Evolutionary conservation across 139 green algal species (phyloP).

Genomic region (Picochlorum costavermella): DNA sequence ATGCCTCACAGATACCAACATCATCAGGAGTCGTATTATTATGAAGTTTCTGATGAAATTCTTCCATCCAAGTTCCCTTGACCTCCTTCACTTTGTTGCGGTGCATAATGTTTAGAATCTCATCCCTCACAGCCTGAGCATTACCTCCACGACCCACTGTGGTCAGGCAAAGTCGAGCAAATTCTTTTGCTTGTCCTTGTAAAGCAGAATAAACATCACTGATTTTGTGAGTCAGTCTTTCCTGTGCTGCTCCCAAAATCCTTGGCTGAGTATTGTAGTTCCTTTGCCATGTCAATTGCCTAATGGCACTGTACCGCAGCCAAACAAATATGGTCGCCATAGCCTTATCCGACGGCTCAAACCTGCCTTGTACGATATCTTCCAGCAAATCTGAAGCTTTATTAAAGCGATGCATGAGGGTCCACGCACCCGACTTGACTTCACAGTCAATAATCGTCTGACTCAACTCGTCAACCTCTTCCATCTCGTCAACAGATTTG

Average conservation of each 20-base stretch:
- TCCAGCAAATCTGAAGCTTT: constrained; percentile 74
- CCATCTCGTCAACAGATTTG: background rate
- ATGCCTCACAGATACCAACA: constrained; percentile 96
- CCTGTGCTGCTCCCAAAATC: constrained; percentile 80
- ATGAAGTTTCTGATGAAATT: constrained; percentile 95
- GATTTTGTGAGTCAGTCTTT: constrained; percentile 78
- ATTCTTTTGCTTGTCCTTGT: constrained; percentile 72
- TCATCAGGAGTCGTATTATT: constrained; percentile 95
- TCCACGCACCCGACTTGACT: constrained; percentile 64
- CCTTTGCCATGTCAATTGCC: constrained; percentile 97
- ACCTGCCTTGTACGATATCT: constrained; percentile 34
- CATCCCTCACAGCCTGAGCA: constrained; percentile 92
- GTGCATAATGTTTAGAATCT: constrained; percentile 99
- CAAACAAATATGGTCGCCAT: constrained; percentile 80
- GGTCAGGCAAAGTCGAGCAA: constrained; percentile 75
- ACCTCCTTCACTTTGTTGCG: constrained; percentile 73
- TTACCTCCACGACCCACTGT: constrained; percentile 88
- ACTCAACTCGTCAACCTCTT: constrained; percentile 48
- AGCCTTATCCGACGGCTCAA: constrained; percentile 40
- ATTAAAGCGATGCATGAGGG: constrained; percentile 96
- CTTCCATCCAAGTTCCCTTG: constrained; percentile 90
- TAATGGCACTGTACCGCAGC: constrained; percentile 84
- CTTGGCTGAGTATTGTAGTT: constrained; percentile 99
- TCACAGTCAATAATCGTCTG: constrained; percentile 71
- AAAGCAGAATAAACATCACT: constrained; percentile 36